phyloP scores from a whole-genome alignment of 768 basidiomycete genomes.

The Mrakia blollopis region DNA sequence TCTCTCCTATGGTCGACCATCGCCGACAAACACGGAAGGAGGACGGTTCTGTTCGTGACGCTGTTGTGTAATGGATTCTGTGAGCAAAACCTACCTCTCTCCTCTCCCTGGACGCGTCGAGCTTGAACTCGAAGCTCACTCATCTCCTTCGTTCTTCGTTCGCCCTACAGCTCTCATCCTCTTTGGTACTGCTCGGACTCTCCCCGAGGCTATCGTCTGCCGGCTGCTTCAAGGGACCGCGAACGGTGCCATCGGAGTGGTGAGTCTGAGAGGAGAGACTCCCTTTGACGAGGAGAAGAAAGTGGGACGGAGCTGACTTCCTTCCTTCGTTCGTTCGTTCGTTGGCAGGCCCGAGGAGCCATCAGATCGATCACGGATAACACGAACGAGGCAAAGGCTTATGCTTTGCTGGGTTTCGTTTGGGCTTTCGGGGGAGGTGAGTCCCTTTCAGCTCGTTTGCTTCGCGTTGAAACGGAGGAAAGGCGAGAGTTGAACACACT shows the following conservation, averaged over 20 bases:
- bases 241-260: conserved; percentile 90
- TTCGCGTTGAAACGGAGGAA: not conserved
- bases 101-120: no score
- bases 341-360: conserved; percentile 55
- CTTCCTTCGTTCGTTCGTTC: not conserved
- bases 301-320: not conserved
- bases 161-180: conserved; percentile 36
- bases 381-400: conserved; percentile 89
- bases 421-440: conserved; percentile 89
- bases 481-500: not conserved
- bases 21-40: conserved; percentile 82
- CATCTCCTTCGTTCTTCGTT: not conserved
- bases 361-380: conserved; percentile 82
- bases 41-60: conserved; percentile 76
- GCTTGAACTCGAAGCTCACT: not conserved
- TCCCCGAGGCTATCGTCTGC: conserved; percentile 72
- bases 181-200: conserved; percentile 45
- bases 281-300: not conserved
- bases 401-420: conserved; percentile 80
- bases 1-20: conserved; percentile 95
- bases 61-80: conserved; percentile 72
- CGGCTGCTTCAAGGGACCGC: conserved; percentile 88
- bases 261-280: conserved; percentile 40
- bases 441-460: not conserved
- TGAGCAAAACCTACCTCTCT: conserved; percentile 30